Evolutionary conservation across 2,329 filamentous ascomycete species (phyloP).

Genomic region (Zasmidium cellare): DNA sequence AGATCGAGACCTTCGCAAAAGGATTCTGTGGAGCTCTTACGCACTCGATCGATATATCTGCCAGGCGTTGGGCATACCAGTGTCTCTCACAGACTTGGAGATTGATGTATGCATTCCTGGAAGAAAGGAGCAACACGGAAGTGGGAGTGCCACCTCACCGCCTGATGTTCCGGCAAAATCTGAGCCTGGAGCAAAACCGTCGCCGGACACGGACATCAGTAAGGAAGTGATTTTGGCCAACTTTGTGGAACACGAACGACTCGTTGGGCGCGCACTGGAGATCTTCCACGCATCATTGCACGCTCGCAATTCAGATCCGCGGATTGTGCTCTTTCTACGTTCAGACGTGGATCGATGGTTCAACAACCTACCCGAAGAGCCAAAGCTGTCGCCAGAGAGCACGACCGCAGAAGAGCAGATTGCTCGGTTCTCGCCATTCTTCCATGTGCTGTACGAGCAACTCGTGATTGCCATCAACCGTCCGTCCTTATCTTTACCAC

Average conservation of each 20-base stretch:
- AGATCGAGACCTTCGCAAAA: constrained; percentile 39
- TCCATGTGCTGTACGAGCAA: constrained; percentile 36
- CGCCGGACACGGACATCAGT: constrained; percentile 5
- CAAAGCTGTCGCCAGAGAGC: constrained; percentile 14
- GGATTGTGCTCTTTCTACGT: constrained; percentile 22
- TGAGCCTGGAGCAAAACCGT: not conserved
- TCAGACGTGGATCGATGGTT: constrained; percentile 28
- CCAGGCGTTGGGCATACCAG: constrained; percentile 39
- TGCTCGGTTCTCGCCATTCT: constrained; percentile 29
- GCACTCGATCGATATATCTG: constrained; percentile 40
- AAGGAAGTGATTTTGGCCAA: constrained; percentile 25
- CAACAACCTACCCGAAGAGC: constrained; percentile 26
- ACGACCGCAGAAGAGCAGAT: constrained; percentile 20
- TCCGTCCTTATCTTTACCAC: constrained; percentile 38
- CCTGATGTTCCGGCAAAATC: not conserved
- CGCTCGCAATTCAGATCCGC: constrained; percentile 18
- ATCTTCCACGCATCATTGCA: constrained; percentile 25
- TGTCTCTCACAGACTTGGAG: constrained; percentile 39
- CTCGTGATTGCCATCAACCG: constrained; percentile 37
- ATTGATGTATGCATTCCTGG: constrained; percentile 42
- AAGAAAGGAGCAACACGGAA: constrained; percentile 28
- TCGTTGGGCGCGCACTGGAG: constrained; percentile 24
- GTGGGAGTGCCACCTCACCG: not conserved
- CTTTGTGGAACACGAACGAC: constrained; percentile 26
- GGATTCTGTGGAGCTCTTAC: constrained; percentile 45